Base-by-base conservation (phyloP, 768 basidiomycete genomes). In the Boletus sp. region DNA sequence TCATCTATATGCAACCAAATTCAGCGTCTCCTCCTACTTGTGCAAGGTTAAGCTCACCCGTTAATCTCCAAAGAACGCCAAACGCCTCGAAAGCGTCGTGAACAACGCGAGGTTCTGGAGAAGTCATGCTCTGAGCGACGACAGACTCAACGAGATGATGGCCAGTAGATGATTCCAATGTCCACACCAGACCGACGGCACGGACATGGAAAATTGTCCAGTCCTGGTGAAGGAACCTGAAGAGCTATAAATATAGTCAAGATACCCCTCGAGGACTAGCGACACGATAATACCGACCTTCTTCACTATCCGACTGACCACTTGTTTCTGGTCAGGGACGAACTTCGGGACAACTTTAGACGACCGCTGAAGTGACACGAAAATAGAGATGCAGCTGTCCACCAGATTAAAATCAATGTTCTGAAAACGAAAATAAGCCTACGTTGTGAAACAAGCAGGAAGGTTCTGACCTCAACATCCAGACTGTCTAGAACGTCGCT, bases 11-110 rank as follows among this genome's bases (percentile, higher is more conserved):
- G 14, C 17, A 29, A 37, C 28, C 42, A 32, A 59, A 24, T 28
- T 65, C 24, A 64, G 20, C 50, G 18, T 33, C 40, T 54, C 44
- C 57, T 24, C 20, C 15, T 44, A 14, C 30, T 5, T 24, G 10
- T 24, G n/a, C 36, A 44, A 48, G 37, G 15, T 9, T 30, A 15
- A 41, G 64, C 79, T 57, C 47, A 90, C 95, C 93, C 48, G 87
- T 89, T 55, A 94, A 74, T 55, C 94, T 82, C 96, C 96, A 99
- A 7, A 99, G 75, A 4, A 91, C 84, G 3, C 96, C 94, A 69
- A 99, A 98, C 0, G 90, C 90, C 62, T 96, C 90, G 66, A 87
- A 91, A 2, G 85, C 83, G 18, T 83, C 81, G 17, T 80, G 73
- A 3, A 80, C 74, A 41, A 78, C 76, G 2, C 67, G 66, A 7